phyloP scores from a whole-genome alignment of 2,329 filamentous ascomycete species.

The Ophiostoma fasciatum region DNA sequence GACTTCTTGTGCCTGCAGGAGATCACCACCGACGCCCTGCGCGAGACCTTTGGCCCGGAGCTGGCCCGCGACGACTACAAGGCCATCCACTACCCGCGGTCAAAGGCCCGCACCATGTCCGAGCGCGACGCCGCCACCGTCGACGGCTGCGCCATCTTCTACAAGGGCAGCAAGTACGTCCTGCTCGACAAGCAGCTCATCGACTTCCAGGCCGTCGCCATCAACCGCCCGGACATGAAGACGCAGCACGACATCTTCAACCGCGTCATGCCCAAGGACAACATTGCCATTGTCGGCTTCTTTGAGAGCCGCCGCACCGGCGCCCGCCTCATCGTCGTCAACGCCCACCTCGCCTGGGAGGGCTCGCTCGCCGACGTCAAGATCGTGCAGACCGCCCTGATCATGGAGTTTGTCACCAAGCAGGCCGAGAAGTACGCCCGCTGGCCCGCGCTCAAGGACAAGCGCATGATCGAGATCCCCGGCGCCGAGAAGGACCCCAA shows the following conservation, averaged over 20 bases:
- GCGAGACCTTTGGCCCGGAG: conserved; percentile 78
- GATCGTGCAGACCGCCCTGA: conserved; percentile 83
- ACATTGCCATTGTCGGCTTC: conserved; percentile 85
- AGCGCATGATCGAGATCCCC: conserved; percentile 40
- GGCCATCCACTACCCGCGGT: conserved; percentile 84
- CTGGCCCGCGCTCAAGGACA: conserved; percentile 68
- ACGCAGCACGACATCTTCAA: conserved; percentile 97
- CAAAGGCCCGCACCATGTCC: conserved; percentile 78
- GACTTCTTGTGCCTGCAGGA: conserved; percentile 92
- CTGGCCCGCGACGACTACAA: conserved; percentile 82
- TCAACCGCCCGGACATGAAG: conserved; percentile 93
- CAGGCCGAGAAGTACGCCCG: conserved; percentile 74
- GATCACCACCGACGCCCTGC: conserved; percentile 81
- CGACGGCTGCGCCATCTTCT: conserved; percentile 94
- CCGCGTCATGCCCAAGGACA: conserved; percentile 94
- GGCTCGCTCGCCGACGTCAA: conserved; percentile 86
- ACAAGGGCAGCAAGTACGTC: conserved; percentile 74
- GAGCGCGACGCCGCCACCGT: conserved; percentile 81
- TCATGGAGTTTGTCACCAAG: conserved; percentile 85
- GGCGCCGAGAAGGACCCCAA: conserved; percentile 27
- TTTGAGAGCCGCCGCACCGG: conserved; percentile 85
- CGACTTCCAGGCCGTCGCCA: conserved; percentile 81
- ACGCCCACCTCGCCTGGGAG: conserved; percentile 93
- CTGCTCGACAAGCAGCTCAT: conserved; percentile 88
- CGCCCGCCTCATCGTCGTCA: conserved; percentile 82